Evolutionary conservation across 371 early-diverging fungal genomes (phyloP), one percentile per base, ranked within the genome.

Genomic region (Syncephalastrum sp.): DNA sequence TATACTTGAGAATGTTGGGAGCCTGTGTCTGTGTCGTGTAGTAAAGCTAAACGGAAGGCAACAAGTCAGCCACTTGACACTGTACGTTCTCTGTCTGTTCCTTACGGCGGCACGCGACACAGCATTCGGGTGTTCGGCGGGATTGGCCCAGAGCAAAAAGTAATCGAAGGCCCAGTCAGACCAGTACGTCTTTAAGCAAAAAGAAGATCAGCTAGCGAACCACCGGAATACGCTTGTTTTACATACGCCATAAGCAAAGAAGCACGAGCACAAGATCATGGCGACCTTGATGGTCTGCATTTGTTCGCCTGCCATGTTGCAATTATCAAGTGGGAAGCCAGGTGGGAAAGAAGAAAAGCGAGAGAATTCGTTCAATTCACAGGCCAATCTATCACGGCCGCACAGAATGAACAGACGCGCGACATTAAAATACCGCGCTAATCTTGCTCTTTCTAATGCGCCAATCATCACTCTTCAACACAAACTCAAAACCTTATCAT

Each of bases 111-210:
- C 79, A 52, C 69, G 65, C 16, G 69, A 55, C 51, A 78, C 60
- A 8, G 75, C 75, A 55, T 61, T 64, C 29, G 75, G 79, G 51
- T 74, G 72, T 4, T 69, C 75, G 29, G 63, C 59, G n/a, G 69
- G 59, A 44, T 73, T 66, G n/a, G 79, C 74, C 78, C 75, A 75
- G 3, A 75, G 58, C 42, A 78, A 63, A 38, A 69, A 73, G 47
- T 65, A 65, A 42, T 78, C 79, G 50, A 75, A 78, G 5, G 75
- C 73, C 79, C 79, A 78, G 51, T 78, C 75, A 47, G 79, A 69
- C 79, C 79, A 78, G 38, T 63, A 68, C 14, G 75, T 68, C 79
- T 78, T 64, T 21, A 24, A 19, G 57, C 7, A 42, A 45, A 24
- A 50, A 52, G 4, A 25, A 47, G 21, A 21, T 21, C 23, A 21